Base-by-base conservation (phyloP, 495 filamentous ascomycete genomes). In the Aspergillus hancockii region DNA sequence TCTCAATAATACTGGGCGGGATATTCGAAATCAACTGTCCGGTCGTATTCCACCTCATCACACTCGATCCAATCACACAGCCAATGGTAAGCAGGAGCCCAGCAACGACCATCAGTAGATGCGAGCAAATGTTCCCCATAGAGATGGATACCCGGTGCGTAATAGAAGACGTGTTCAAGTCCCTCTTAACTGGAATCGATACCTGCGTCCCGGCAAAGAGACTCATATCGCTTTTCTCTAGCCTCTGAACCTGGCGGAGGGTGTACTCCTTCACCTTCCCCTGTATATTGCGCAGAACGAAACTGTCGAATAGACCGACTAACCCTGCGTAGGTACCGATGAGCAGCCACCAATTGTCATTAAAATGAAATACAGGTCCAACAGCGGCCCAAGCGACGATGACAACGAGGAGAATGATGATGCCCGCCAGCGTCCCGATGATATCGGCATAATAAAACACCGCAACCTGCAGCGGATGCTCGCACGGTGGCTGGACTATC, bases 311-410 rank as follows among this genome's bases (percentile, higher is more conserved):
- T 43, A 75, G 64, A 16, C 75, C 73, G 28, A 76, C 63, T 13
- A 78, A 63, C 8, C 75, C 75, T 0, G 75, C 71, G 58, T 73
- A 78, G 5, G 73, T 78, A n/a, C 75, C 75, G 56, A 75, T 75
- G 32, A 76, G 62, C 0, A 78, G 63, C 70, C 69, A 75, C 75
- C 75, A 78, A 60, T 66, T 73, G 47, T 73, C 61, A 3, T 36
- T 36, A 9, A 36, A 36, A 9, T 36, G 34, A 9, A 36, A 36
- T 3, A 36, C 34, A 12, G 34, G 34, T 14, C 34, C 34, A 9
- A 36, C 34, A 2, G 34, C 34, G 2, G 34, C 34, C 34, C 34
- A 36, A 9, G 34, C 34, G 34, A 36, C 34, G 34, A 36, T 36
- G 13, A 36, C 34, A 10, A 14, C 34, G 34, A 36, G 9, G 34